These are phyloP conservation scores for Crucibulum parvulum DNA, from an alignment of 1,284 basidiomycete genomes.

Conservation along the genomic window DNA sequence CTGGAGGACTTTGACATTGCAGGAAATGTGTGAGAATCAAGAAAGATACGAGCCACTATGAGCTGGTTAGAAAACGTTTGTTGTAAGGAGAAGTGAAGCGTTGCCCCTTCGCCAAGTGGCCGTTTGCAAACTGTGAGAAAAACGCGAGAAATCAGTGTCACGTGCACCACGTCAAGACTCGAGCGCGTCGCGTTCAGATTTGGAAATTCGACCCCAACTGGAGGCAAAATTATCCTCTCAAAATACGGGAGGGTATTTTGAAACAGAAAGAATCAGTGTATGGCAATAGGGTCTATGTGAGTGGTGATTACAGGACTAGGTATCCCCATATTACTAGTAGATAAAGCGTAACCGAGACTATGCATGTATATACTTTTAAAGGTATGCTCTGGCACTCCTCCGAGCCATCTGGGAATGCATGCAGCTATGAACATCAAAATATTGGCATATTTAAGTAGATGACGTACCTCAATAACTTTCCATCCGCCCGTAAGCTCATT, in stretches of 20 bases:
- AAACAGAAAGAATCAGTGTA: not conserved
- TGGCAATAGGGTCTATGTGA: conserved; percentile 6
- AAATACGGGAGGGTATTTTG: not conserved
- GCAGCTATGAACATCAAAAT: not conserved
- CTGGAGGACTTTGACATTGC: conserved; percentile 35
- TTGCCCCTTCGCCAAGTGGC: not conserved
- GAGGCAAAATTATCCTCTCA: not conserved
- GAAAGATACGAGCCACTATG: not conserved
- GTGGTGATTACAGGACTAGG: conserved; percentile 19
- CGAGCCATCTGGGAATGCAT: conserved; percentile 50
- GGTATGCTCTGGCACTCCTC: conserved; percentile 55
- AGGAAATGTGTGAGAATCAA: not conserved
- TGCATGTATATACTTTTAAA: conserved; percentile 36
- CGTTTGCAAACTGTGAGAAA: conserved; percentile 15
- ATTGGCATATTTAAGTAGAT: not conserved
- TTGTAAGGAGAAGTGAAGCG: too few species aligned
- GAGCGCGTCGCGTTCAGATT: not conserved
- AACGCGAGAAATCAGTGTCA: conserved; percentile 15
- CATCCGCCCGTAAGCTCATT: conserved; percentile 97
- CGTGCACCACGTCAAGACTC: conserved; percentile 9
- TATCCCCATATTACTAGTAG: not conserved
- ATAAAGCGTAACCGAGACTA: not conserved
- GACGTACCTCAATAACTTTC: conserved; percentile 93
- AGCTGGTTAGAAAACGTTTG: too few species aligned
- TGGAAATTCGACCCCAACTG: too few species aligned